Evolutionary conservation across 352 stramenopile genomes (phyloP), one percentile per base, ranked within the genome.

Genomic region (Elongisporangium senticosum): DNA sequence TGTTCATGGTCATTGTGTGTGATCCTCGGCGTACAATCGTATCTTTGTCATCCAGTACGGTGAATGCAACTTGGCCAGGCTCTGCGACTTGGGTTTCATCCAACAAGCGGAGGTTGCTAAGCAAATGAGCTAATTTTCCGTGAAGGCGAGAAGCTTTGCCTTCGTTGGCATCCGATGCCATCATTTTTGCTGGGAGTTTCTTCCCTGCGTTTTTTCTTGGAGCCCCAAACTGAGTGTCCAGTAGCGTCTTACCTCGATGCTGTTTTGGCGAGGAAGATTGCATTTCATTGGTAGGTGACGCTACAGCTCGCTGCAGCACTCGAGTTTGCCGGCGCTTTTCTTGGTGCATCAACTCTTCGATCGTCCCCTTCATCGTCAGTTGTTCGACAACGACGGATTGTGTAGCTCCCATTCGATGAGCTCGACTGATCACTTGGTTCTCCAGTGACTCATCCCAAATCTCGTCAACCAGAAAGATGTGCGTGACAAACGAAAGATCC

Each of bases 381-480:
- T 97, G 83, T 67, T 99, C 95, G 20, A 99, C 95, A 8, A 95
- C 65, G 8, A 99, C 85, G 7, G 86, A 76, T 33, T 96, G 87
- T 7, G 59, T 95, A 1, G 96, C 88, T 24, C 97, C 97, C 87
- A 99, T 98, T 53, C 97, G 83, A 80, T 98, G 97, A 0, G 97
- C 96, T 54, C 96, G 81, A 53, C 92, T 95, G 24, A 99, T 82
- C 49, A 98, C 94, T 75, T 99, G 97, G 24, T 96, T 74, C 65
- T 98, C 87, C 14, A 99, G 66, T 13, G 84, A 96, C 58, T 97
- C 96, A 68, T 99, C 96, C 83, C 86, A 98, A 33, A 99, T 96
- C 59, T 98, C 87, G 50, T 99, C 96, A 64, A 98, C 86, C 28
- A 99, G 72, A 59, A 98, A 98, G n/a, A 99, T 97, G 69, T 99